Conservation (phyloP, 805 yeast genomes). For the Zygoascus biomembranicola region DNA sequence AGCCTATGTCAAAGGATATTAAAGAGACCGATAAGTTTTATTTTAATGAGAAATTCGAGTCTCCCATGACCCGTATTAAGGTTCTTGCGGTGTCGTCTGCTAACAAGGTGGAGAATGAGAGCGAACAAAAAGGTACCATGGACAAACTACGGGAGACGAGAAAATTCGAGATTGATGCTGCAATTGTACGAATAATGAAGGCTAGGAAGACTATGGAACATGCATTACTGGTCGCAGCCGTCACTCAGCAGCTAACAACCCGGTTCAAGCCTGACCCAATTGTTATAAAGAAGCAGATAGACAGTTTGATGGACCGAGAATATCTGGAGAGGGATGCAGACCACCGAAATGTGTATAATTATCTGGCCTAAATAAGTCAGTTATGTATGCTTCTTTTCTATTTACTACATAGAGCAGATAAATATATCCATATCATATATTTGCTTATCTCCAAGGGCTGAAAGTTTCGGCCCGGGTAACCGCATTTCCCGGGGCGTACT, state of each 20-base stretch:
- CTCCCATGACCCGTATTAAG: constrained; percentile 62
- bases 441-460: neutral
- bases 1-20: constrained; percentile 68
- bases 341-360: constrained; percentile 52
- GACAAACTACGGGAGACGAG: constrained; percentile 55
- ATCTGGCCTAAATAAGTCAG: constrained; percentile 40
- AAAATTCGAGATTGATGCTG: constrained; percentile 67
- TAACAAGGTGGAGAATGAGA: constrained; percentile 41
- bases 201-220: constrained; percentile 52
- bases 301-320: constrained; percentile 70
- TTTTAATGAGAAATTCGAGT: constrained; percentile 59
- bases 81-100: constrained; percentile 56
- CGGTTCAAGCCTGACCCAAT: constrained; percentile 65
- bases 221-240: constrained; percentile 59
- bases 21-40: constrained; percentile 53
- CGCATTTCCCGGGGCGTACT: neutral
- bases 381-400: neutral
- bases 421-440: too few species aligned
- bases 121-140: constrained; percentile 43
- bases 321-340: constrained; percentile 65
- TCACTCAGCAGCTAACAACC: constrained; percentile 46
- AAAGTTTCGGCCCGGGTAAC: neutral
- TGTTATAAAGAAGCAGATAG: constrained; percentile 64
- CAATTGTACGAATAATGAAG: constrained; percentile 83
- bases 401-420: too few species aligned